These are phyloP conservation scores for Colletotrichum scovillei DNA, from an alignment of 2,329 filamentous ascomycete species.

Conservation along the genomic window DNA sequence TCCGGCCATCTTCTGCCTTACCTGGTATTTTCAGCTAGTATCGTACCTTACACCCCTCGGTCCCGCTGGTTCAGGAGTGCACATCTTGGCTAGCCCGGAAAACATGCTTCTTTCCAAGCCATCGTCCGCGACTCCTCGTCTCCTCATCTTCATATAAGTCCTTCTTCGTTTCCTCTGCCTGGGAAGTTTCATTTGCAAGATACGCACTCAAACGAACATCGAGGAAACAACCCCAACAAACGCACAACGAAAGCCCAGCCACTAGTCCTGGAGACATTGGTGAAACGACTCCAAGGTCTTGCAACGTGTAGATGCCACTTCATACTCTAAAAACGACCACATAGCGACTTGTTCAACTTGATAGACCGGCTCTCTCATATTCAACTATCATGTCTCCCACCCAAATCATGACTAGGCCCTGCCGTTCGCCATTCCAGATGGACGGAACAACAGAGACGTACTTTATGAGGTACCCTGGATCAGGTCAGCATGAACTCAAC, in stretches of 20 bases:
- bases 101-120: slow-evolving; percentile 10
- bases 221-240: not conserved
- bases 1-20: slow-evolving; percentile 13
- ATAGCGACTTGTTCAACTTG: not conserved
- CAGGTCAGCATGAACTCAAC: slow-evolving; percentile 12
- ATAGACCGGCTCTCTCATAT: not conserved
- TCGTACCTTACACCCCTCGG: not conserved
- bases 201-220: not conserved
- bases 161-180: not conserved
- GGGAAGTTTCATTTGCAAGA: not conserved
- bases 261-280: not conserved
- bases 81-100: not conserved
- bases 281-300: not conserved
- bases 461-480: slow-evolving; percentile 23
- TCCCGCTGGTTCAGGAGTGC: slow-evolving; percentile 2
- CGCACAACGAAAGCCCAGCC: not conserved
- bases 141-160: slow-evolving; percentile 22
- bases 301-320: slow-evolving; percentile 11
- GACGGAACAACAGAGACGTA: slow-evolving; percentile 27
- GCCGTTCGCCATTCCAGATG: slow-evolving; percentile 26
- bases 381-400: slow-evolving; percentile 27
- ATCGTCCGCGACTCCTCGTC: not conserved
- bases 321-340: not conserved
- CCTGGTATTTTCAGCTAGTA: no score
- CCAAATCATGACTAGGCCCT: slow-evolving; percentile 16